These are phyloP conservation scores for Kwoniella bestiolae DNA, from an alignment of 768 basidiomycete species.

Conservation along the genomic window DNA sequence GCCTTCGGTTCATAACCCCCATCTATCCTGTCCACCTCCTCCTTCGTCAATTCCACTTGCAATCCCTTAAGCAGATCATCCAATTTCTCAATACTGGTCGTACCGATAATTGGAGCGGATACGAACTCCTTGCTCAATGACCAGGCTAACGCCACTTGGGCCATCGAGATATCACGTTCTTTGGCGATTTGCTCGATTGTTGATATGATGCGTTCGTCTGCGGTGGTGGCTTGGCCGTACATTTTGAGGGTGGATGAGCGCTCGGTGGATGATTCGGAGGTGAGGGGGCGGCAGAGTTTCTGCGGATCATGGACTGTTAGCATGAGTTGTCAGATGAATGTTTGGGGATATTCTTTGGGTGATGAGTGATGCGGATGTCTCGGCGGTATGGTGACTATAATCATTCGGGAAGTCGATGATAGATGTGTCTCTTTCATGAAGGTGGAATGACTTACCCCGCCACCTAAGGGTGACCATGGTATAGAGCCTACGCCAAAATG, in stretches of 20 bases:
- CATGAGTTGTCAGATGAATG: too few species aligned
- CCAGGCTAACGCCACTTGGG: slow-evolving; percentile 62
- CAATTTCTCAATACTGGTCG: slow-evolving; percentile 59
- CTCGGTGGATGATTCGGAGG: background rate
- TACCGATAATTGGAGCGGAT: slow-evolving; percentile 61
- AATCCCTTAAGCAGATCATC: slow-evolving; percentile 57
- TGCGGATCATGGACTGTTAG: too few species aligned
- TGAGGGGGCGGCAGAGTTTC: background rate
- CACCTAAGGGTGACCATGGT: slow-evolving; percentile 63
- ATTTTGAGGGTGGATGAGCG: slow-evolving; percentile 11
- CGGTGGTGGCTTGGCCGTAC: slow-evolving; percentile 28
- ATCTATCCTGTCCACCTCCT: slow-evolving; percentile 57
- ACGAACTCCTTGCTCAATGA: slow-evolving; percentile 57
- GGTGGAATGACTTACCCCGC: slow-evolving; percentile 25
- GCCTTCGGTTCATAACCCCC: slow-evolving; percentile 40
- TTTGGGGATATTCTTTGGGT: too few species aligned
- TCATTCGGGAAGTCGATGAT: too few species aligned
- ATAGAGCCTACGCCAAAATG: slow-evolving; percentile 64
- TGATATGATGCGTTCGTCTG: slow-evolving; percentile 57
- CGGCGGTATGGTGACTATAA: too few species aligned
- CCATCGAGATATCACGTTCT: slow-evolving; percentile 60
- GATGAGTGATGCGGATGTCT: too few species aligned
- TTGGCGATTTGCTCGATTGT: slow-evolving; percentile 61
- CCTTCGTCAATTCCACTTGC: slow-evolving; percentile 42
- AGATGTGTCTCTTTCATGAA: too few species aligned